Conservation (phyloP, 805 yeast species). For the Millerozyma miso region DNA sequence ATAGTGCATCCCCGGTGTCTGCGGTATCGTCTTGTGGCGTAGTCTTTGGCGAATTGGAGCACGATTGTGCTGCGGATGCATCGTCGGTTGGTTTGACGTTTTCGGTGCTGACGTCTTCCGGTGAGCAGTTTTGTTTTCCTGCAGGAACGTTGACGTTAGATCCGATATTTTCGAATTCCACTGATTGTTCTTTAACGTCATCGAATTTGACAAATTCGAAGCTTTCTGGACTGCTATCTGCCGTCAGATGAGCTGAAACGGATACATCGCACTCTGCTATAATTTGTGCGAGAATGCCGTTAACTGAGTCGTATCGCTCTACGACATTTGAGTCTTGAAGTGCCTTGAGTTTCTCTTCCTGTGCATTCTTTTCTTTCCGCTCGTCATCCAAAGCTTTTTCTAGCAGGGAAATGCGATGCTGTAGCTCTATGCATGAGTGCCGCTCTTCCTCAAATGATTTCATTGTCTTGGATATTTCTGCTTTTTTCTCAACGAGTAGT, state of each 20-base stretch:
- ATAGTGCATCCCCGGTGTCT: background rate
- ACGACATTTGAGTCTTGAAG: background rate
- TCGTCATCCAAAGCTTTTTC: background rate
- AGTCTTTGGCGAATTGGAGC: background rate
- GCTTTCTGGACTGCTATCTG: conserved; percentile 2
- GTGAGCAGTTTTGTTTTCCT: background rate
- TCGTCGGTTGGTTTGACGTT: background rate
- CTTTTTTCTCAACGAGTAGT: background rate
- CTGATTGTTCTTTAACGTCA: background rate
- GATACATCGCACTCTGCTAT: background rate
- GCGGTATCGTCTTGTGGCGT: background rate
- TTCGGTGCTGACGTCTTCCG: background rate
- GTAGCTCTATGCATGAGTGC: background rate
- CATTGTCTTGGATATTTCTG: background rate
- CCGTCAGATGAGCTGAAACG: conserved; percentile 3
- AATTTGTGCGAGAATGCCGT: background rate
- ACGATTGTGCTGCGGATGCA: background rate
- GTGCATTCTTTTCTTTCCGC: background rate
- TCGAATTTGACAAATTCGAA: background rate
- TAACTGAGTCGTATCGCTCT: background rate
- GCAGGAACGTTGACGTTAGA: background rate
- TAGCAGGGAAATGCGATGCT: background rate
- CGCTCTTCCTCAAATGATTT: background rate
- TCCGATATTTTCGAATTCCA: background rate
- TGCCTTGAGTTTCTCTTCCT: background rate